Conservation (phyloP, 2,329 filamentous ascomycete species). For the Pseudogymnoascus sp. region DNA sequence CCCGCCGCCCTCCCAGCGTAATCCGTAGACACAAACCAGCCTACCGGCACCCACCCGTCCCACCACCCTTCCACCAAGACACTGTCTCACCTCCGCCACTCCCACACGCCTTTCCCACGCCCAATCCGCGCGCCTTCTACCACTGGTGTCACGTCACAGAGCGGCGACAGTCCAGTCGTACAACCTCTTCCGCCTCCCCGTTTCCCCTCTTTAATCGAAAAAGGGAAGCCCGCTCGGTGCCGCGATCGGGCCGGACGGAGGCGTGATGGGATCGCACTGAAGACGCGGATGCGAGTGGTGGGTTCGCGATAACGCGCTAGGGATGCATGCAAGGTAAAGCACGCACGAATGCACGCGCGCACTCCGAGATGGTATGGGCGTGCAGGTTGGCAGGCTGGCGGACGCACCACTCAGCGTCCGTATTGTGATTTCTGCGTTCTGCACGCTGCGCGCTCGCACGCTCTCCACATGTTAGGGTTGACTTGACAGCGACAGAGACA, state of each 20-base stretch:
- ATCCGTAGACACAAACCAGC: neutral
- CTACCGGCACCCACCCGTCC: neutral
- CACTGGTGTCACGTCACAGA: too few species aligned
- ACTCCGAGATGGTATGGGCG: neutral
- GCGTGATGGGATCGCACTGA: neutral
- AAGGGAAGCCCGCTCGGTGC: neutral
- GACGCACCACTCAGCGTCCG: neutral
- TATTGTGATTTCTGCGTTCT: too few species aligned
- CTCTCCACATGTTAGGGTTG: too few species aligned
- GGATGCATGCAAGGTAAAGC: neutral
- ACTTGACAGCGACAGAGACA: too few species aligned
- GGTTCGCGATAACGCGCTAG: neutral
- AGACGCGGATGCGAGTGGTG: neutral
- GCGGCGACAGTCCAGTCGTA: too few species aligned
- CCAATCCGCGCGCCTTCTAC: neutral
- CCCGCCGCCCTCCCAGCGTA: neutral
- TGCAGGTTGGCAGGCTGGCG: neutral
- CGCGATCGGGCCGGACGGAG: neutral
- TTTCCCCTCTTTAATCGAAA: too few species aligned
- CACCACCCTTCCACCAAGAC: neutral
- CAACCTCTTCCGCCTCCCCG: too few species aligned
- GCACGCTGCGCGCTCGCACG: neutral
- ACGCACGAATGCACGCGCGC: neutral
- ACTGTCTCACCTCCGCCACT: neutral
- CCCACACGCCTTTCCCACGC: neutral